Conservation (phyloP, 2,329 filamentous ascomycete species). For the Claviceps sp. region DNA sequence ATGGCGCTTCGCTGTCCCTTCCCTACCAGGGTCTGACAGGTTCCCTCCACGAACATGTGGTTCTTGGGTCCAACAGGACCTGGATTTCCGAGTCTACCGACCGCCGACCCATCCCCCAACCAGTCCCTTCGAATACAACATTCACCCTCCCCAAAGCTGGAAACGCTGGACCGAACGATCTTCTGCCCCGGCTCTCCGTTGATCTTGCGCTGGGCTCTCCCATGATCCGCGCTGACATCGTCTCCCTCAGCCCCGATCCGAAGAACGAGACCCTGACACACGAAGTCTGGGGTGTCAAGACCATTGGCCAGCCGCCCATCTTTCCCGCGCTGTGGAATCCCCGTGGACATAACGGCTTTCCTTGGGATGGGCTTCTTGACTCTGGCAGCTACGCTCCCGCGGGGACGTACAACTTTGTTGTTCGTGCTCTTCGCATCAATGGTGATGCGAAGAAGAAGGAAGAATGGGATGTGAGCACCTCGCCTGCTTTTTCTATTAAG, state of each 20-base stretch:
- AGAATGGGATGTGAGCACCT: constrained; percentile 34
- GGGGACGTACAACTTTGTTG: constrained; percentile 35
- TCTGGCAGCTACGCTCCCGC: constrained; percentile 33
- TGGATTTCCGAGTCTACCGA: constrained; percentile 23
- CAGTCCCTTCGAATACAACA: constrained; percentile 21
- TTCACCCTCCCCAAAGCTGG: constrained; percentile 30
- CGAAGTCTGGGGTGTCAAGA: constrained; percentile 24
- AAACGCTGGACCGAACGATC: constrained; percentile 16
- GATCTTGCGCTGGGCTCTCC: constrained; percentile 32
- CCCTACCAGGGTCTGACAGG: constrained; percentile 28
- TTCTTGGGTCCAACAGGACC: constrained; percentile 12
- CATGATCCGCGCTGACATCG: constrained; percentile 30
- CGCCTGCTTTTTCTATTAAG: constrained; percentile 29
- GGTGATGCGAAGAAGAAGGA: constrained; percentile 28
- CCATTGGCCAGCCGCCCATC: constrained; percentile 27
- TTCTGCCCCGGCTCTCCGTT: constrained; percentile 26
- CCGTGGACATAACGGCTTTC: constrained; percentile 8
- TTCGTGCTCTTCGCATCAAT: constrained; percentile 37
- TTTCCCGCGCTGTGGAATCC: constrained; percentile 26
- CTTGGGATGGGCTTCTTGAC: constrained; percentile 33
- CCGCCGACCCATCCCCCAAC: constrained; percentile 5
- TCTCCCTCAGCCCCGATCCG: constrained; percentile 19
- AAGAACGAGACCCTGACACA: constrained; percentile 13
- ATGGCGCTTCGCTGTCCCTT: constrained; percentile 22
- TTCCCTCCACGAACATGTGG: constrained; percentile 17